These are phyloP conservation scores for Senna tora DNA, from an alignment of 306 rosid species.

Conservation along the genomic window DNA sequence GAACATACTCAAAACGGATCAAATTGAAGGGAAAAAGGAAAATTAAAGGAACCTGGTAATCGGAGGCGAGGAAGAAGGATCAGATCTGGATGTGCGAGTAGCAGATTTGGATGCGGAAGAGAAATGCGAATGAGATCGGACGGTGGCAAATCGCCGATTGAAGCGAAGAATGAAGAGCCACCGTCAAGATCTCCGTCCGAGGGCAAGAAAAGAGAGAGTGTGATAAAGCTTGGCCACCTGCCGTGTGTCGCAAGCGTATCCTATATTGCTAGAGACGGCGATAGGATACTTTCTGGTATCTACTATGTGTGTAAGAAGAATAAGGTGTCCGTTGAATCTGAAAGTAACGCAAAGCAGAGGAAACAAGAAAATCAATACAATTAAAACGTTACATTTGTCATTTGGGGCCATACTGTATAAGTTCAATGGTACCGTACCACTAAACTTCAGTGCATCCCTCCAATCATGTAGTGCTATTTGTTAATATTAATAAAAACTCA, in stretches of 20 bases:
- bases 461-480: no score
- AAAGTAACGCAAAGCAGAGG: no score
- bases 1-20: conserved; percentile 8
- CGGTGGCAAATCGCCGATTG: conserved; percentile 46
- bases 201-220: background rate
- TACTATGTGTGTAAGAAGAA: no score
- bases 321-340: background rate
- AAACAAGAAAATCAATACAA: background rate
- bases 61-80: conserved; percentile 8
- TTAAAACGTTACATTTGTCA: no score
- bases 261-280: background rate
- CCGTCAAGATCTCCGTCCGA: conserved; percentile 41
- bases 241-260: background rate
- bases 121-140: conserved; percentile 36
- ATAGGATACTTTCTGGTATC: background rate
- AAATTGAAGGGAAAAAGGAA: conserved; percentile 4
- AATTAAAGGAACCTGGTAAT: conserved; percentile 31
- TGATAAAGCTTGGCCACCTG: background rate
- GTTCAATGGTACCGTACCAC: no score
- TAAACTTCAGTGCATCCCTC: no score
- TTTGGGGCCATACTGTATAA: no score
- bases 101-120: conserved; percentile 36
- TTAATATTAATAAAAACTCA: no score
- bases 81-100: conserved; percentile 39
- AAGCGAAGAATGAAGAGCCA: conserved; percentile 36